Conservation (phyloP, 2,329 filamentous ascomycete genomes). For the Colletotrichum siamense region DNA sequence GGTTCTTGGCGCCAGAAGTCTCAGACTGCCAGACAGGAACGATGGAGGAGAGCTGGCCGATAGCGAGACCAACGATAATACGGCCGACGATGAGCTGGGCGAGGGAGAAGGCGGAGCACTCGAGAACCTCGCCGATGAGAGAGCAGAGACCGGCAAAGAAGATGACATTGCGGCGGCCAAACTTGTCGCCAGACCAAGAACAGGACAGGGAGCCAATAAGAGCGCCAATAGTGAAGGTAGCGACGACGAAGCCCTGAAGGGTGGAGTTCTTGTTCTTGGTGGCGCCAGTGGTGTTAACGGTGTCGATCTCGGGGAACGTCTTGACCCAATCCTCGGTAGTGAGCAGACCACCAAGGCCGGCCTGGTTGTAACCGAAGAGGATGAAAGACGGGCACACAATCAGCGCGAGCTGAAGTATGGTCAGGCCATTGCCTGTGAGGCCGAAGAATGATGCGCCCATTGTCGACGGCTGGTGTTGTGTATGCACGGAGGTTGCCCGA, state of each 20-base stretch:
- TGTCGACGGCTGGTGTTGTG: neutral
- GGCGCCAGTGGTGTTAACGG: conserved; percentile 34
- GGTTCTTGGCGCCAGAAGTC: conserved; percentile 42
- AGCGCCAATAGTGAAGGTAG: conserved; percentile 41
- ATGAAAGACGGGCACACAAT: conserved; percentile 49
- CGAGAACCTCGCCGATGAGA: conserved; percentile 38
- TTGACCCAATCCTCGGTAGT: conserved; percentile 37
- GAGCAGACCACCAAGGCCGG: conserved; percentile 41
- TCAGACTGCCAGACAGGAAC: conserved; percentile 47
- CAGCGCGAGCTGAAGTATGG: conserved; percentile 42
- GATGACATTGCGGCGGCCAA: conserved; percentile 38
- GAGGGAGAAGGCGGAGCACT: conserved; percentile 37
- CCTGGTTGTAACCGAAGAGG: conserved; percentile 48
- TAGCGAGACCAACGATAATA: conserved; percentile 45
- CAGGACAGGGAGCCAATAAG: conserved; percentile 40
- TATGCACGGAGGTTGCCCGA: neutral
- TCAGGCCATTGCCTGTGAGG: conserved; percentile 39
- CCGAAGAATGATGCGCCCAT: conserved; percentile 31
- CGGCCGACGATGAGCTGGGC: conserved; percentile 49
- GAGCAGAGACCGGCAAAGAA: conserved; percentile 36
- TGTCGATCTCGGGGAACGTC: conserved; percentile 45
- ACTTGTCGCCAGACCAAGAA: conserved; percentile 37
- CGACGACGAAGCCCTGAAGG: conserved; percentile 41
- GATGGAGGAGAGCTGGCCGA: conserved; percentile 42
- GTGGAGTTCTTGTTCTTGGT: conserved; percentile 36